phyloP scores from a whole-genome alignment of 1,139 yeast genomes.

The Debaryomyces coudertii region DNA sequence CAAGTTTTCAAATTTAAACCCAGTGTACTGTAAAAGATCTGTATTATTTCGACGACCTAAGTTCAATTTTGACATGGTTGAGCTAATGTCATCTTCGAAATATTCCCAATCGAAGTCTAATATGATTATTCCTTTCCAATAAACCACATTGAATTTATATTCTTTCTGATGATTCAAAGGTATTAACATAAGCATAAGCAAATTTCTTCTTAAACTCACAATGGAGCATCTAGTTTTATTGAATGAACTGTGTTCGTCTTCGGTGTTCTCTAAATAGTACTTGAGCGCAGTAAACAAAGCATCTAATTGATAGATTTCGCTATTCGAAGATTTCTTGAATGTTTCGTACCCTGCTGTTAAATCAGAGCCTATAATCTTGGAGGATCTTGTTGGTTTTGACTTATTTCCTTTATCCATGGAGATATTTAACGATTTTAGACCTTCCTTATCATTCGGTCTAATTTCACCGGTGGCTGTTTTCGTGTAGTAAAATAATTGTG shows the following conservation, averaged over 20 bases:
- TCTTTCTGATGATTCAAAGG: conserved; percentile 21
- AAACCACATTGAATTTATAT: conserved; percentile 23
- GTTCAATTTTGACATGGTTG: neutral
- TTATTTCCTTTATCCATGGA: conserved; percentile 10
- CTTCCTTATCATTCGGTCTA: conserved; percentile 14
- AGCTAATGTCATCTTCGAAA: conserved; percentile 7
- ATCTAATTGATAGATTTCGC: conserved; percentile 23
- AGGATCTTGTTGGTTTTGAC: conserved; percentile 10
- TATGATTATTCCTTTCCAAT: conserved; percentile 24
- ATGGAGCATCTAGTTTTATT: conserved; percentile 18
- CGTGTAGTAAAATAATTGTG: conserved; percentile 16
- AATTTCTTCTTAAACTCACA: conserved; percentile 25
- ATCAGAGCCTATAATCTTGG: conserved; percentile 24
- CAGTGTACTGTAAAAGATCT: conserved; percentile 22
- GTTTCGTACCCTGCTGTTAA: conserved; percentile 22
- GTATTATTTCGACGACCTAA: neutral
- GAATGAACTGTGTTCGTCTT: conserved; percentile 1
- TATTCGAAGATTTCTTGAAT: conserved; percentile 16
- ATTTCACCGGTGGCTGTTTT: conserved; percentile 13
- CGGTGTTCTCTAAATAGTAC: conserved; percentile 14
- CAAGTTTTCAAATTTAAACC: conserved; percentile 27
- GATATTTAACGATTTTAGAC: conserved; percentile 16
- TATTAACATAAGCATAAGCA: conserved; percentile 23
- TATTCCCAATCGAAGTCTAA: conserved; percentile 26
- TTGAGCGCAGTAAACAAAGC: conserved; percentile 21